Percentiles rank a stretch among this genome's conserved stretches.
Evolutionary conservation across 2,329 filamentous ascomycete genomes (phyloP).

Genomic region (Xylariales sp.): DNA sequence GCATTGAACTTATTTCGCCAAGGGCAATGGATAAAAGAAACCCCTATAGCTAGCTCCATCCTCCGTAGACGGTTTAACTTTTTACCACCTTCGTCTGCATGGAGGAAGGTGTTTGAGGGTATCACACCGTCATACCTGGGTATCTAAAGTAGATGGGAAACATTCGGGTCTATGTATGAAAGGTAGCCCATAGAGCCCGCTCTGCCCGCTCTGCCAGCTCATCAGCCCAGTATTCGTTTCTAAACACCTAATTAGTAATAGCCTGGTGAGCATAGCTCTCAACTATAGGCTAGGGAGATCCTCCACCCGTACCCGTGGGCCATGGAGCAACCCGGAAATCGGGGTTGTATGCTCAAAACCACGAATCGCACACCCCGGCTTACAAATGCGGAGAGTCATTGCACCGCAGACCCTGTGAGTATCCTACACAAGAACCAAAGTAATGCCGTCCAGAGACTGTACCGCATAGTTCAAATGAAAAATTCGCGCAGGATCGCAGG

Average conservation of each 20-base stretch:
- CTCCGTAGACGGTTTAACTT: too few relatives aligned
- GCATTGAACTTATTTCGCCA: too few relatives aligned
- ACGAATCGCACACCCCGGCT: constrained; percentile 16
- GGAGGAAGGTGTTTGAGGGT: too few relatives aligned
- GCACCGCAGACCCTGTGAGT: constrained; percentile 1
- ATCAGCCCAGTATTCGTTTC: neutral
- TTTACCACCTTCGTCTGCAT: too few relatives aligned
- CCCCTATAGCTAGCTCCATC: too few relatives aligned
- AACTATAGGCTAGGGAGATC: neutral
- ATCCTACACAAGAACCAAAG: neutral
- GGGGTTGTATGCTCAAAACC: constrained; percentile 22
- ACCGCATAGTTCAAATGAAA: neutral
- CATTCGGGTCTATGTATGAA: too few relatives aligned
- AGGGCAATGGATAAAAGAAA: too few relatives aligned
- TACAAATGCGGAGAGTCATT: constrained; percentile 28
- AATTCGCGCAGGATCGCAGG: neutral
- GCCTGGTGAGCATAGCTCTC: neutral
- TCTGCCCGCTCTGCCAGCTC: too few relatives aligned
- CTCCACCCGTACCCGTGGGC: neutral
- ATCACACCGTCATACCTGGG: too few relatives aligned
- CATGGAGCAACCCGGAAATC: constrained; percentile 6
- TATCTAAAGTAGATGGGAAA: too few relatives aligned
- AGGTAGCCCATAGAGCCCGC: too few relatives aligned
- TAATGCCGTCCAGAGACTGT: neutral
- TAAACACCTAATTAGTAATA: constrained; percentile 16